Percentiles rank a stretch among this genome's conserved stretches.
Evolutionary conservation across 768 basidiomycete species (phyloP).

Genomic region (Pisolithus sp.): DNA sequence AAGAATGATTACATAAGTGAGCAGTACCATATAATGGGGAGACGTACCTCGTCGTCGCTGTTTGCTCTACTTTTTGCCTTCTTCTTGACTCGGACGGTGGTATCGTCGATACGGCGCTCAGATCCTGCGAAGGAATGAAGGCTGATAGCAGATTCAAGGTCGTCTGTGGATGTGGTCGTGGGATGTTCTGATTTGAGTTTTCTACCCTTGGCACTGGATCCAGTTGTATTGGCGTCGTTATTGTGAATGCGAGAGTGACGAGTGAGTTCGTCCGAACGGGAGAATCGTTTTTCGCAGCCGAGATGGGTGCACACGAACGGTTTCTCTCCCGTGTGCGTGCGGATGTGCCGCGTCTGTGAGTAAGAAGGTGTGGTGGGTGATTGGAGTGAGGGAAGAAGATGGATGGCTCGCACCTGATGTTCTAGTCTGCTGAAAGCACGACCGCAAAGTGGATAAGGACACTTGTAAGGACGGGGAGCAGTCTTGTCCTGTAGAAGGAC

Average conservation of each 20-base stretch:
- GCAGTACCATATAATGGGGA: neutral
- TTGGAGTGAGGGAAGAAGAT: slow-evolving; percentile 9
- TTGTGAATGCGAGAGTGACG: slow-evolving; percentile 92
- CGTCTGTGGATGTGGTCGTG: slow-evolving; percentile 16
- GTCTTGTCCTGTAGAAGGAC: slow-evolving; percentile 31
- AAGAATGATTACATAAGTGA: slow-evolving; percentile 8
- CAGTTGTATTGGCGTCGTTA: slow-evolving; percentile 38
- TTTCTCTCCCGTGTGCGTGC: slow-evolving; percentile 98
- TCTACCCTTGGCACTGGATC: slow-evolving; percentile 20
- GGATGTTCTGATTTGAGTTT: slow-evolving; percentile 25
- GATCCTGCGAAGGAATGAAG: slow-evolving; percentile 20
- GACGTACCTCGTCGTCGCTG: slow-evolving; percentile 77
- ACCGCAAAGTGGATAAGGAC: slow-evolving; percentile 85
- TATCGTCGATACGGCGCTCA: slow-evolving; percentile 18
- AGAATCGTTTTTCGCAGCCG: slow-evolving; percentile 97
- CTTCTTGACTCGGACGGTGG: slow-evolving; percentile 50
- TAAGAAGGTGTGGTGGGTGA: slow-evolving; percentile 9
- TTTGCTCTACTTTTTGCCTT: slow-evolving; percentile 74
- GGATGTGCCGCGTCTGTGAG: slow-evolving; percentile 88
- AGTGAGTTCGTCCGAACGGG: slow-evolving; percentile 96
- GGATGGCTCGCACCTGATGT: slow-evolving; percentile 65
- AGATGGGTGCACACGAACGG: slow-evolving; percentile 90
- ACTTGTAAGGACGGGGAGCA: slow-evolving; percentile 84
- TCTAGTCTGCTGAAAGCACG: slow-evolving; percentile 95
- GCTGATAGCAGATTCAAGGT: slow-evolving; percentile 18